Conservation (phyloP, 148 eudicot genomes). For the Hydrangea macrophylla region DNA sequence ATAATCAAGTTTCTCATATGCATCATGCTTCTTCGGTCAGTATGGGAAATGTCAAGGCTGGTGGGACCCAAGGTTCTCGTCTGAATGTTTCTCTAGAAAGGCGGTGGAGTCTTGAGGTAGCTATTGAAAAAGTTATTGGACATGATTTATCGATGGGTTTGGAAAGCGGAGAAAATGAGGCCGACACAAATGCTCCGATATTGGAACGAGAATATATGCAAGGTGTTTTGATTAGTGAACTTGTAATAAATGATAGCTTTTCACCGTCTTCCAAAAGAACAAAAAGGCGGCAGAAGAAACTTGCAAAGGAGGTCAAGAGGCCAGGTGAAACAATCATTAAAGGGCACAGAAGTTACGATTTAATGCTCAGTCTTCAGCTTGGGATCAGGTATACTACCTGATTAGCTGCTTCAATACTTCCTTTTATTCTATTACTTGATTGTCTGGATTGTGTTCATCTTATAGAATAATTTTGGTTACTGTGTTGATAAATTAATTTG, state of each 20-base stretch:
- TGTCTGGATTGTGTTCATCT: not conserved
- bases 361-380: slow-evolving; percentile 97
- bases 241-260: slow-evolving; percentile 60
- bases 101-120: slow-evolving; percentile 89
- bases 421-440: not conserved
- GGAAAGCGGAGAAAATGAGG: slow-evolving; percentile 49
- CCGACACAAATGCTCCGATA: slow-evolving; percentile 46
- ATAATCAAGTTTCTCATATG: slow-evolving; percentile 70
- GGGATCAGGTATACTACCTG: slow-evolving; percentile 72
- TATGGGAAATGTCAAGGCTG: slow-evolving; percentile 60
- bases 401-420: not conserved
- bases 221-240: slow-evolving; percentile 91
- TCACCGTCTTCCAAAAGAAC: slow-evolving; percentile 63
- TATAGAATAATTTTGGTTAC: not conserved
- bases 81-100: slow-evolving; percentile 66
- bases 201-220: slow-evolving; percentile 97
- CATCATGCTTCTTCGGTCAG: slow-evolving; percentile 67
- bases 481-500: not conserved
- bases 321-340: slow-evolving; percentile 94
- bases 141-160: slow-evolving; percentile 42
- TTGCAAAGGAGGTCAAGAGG: slow-evolving; percentile 76
- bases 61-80: slow-evolving; percentile 39
- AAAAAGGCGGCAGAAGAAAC: slow-evolving; percentile 61
- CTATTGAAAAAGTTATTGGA: slow-evolving; percentile 83
- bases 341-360: slow-evolving; percentile 98